phyloP scores from a whole-genome alignment of 176 grass and related monocot genomes.

The Typha latifolia region DNA sequence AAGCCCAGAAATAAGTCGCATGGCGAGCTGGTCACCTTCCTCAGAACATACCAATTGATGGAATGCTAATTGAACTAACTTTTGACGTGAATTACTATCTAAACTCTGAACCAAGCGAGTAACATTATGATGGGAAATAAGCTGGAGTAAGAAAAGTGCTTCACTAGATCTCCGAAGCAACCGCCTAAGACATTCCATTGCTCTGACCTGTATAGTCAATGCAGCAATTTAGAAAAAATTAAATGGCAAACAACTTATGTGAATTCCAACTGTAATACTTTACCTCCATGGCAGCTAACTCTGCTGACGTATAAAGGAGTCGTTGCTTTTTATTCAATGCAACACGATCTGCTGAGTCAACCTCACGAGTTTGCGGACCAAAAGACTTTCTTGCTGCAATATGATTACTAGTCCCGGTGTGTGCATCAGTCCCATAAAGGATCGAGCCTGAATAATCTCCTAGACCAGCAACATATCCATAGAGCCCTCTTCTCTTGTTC shows the following conservation, averaged over 20 bases:
- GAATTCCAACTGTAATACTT: conserved; percentile 15
- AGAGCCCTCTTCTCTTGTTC: conserved; percentile 89
- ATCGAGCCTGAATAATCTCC: conserved; percentile 85
- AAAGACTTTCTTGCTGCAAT: conserved; percentile 29
- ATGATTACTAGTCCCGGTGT: conserved; percentile 31
- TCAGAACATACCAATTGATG: conserved; percentile 95
- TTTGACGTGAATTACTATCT: conserved; percentile 51
- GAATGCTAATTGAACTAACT: conserved; percentile 66
- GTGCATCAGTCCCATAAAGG: conserved; percentile 65
- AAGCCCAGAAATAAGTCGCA: conserved; percentile 74
- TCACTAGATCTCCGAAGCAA: conserved; percentile 91
- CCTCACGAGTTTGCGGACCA: conserved; percentile 27
- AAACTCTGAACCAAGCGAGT: conserved; percentile 74
- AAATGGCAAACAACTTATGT: conserved; percentile 3
- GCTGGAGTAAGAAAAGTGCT: conserved; percentile 90
- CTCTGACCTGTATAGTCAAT: conserved; percentile 67
- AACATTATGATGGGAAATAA: conserved; percentile 91
- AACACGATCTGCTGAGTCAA: conserved; percentile 27
- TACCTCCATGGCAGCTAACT: conserved; percentile 97
- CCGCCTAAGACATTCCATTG: conserved; percentile 95
- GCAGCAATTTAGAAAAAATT: conserved; percentile 13
- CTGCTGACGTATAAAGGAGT: conserved; percentile 63
- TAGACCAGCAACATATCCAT: conserved; percentile 82
- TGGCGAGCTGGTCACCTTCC: conserved; percentile 74
- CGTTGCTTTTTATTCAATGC: conserved; percentile 62